Conservation (phyloP, 768 basidiomycete genomes). For the Postia placenta region DNA sequence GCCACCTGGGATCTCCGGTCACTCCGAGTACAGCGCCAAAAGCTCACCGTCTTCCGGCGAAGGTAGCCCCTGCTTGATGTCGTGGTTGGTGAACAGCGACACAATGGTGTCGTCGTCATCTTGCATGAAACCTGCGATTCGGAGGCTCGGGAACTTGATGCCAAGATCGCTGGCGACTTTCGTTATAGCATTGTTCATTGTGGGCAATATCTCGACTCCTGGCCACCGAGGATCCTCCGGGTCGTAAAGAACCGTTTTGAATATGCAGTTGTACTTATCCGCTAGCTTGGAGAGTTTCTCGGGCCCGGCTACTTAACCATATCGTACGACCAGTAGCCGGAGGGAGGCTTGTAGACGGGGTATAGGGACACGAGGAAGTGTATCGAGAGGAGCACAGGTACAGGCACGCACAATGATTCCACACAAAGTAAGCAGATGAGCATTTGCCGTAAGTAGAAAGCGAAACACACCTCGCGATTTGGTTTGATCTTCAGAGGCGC, state of each 20-base stretch:
- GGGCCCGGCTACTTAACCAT: not conserved
- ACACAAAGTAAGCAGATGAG: not conserved
- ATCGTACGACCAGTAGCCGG: not conserved
- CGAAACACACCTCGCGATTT: not conserved
- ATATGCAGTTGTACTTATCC: not conserved
- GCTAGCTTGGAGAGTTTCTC: not conserved
- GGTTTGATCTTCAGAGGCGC: no score
- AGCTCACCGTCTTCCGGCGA: not conserved
- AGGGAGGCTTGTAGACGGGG: not conserved
- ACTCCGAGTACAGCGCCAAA: not conserved
- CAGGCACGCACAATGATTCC: not conserved
- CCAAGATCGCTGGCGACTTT: no score
- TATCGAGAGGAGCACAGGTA: no score
- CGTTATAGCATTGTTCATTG: no score
- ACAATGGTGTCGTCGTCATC: conserved; percentile 7
- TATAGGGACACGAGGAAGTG: not conserved
- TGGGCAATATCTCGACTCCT: no score
- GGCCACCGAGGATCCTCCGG: no score
- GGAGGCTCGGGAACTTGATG: no score
- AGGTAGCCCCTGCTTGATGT: not conserved
- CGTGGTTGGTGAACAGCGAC: not conserved
- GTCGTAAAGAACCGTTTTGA: not conserved
- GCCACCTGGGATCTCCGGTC: not conserved
- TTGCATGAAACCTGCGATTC: conserved; percentile 7
- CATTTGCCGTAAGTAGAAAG: not conserved